These are phyloP conservation scores for Torrubiella hemipterigena DNA, from an alignment of 2,329 filamentous ascomycete genomes.

Conservation along the genomic window DNA sequence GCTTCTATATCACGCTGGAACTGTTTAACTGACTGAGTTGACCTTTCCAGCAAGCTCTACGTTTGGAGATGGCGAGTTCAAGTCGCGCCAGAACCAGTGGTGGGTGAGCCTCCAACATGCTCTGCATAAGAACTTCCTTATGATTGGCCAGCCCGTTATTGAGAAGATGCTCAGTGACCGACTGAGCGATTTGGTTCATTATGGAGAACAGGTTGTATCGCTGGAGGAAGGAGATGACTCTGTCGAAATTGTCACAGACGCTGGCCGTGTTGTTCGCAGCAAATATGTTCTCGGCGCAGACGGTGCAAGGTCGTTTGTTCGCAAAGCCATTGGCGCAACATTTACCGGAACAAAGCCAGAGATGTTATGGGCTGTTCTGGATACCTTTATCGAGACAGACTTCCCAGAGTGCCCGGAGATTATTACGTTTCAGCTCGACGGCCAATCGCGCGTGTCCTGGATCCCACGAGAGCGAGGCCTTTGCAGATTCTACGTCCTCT, in stretches of 20 bases:
- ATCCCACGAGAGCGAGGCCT: constrained; percentile 34
- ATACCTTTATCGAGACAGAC: constrained; percentile 35
- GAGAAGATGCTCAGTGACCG: constrained; percentile 24
- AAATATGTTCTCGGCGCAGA: constrained; percentile 39
- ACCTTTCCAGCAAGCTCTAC: constrained; percentile 29
- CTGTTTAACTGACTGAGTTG: background rate
- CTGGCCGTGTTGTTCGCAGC: constrained; percentile 19
- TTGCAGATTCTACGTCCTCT: constrained; percentile 33
- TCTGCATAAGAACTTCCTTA: constrained; percentile 34
- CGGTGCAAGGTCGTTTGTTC: constrained; percentile 35
- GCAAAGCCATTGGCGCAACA: constrained; percentile 22
- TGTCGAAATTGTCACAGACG: constrained; percentile 21
- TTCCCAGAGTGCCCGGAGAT: constrained; percentile 33
- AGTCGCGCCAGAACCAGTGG: constrained; percentile 33
- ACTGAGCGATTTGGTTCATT: constrained; percentile 21
- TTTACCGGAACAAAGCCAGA: constrained; percentile 35
- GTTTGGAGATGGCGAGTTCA: constrained; percentile 32
- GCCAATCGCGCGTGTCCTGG: constrained; percentile 33
- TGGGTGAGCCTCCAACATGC: constrained; percentile 32
- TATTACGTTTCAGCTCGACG: constrained; percentile 32
- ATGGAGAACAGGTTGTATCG: constrained; percentile 22
- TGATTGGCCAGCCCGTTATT: constrained; percentile 35
- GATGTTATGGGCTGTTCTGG: constrained; percentile 36
- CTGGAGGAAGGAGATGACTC: constrained; percentile 47
- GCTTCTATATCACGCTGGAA: background rate